Base-by-base conservation (phyloP, 495 filamentous ascomycete genomes). In the Aspergillus nanangensis region DNA sequence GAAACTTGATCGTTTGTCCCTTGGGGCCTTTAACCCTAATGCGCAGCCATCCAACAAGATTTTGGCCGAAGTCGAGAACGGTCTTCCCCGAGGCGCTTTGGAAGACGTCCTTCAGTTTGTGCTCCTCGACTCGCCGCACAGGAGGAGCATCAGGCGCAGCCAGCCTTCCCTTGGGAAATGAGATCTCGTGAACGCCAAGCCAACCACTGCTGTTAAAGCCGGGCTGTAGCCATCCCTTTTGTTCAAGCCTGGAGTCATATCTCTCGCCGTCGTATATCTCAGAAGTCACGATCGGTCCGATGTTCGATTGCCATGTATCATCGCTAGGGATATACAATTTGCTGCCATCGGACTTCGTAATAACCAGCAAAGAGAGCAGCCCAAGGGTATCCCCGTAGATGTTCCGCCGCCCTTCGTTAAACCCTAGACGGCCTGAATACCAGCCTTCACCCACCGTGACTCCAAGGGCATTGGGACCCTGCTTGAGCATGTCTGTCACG, bases 201-300 rank as follows among this genome's bases (percentile, higher is more conserved):
- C 47, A 22, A 29, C 41, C 47, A 45, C 13, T 38, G 21, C 31
- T 23, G 13, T 52, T 32, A 20, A 51, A 52, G 1, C 47, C 39
- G 5, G 21, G 36, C 9, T 14, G 40, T 4, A 37, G 43, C 55
- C 55, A 54, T 5, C 38, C 37, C 2, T 27, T 17, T 7, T 55
- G 35, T 5, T 67, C 60, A 19, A 53, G 27, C 11, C 51, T 38
- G 8, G 53, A 62, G 47, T 78, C 67, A 34, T 72, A 79, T 0
- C 45, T 40, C 47, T 79, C 76, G 3, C 77, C 77, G 49, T 79
- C 58, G 47, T 80, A 79, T 5, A 80, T 61, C 43, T 78, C 73
- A 4, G 67, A 67, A 2, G 56, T 53, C 2, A 72, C 34, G 7
- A 74, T 67, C 0, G 72, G 44, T 0, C 50, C 50, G 1, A 20